Evolutionary conservation across 345 rosid species (phyloP).

Genomic region (Nasturtium officinale): DNA sequence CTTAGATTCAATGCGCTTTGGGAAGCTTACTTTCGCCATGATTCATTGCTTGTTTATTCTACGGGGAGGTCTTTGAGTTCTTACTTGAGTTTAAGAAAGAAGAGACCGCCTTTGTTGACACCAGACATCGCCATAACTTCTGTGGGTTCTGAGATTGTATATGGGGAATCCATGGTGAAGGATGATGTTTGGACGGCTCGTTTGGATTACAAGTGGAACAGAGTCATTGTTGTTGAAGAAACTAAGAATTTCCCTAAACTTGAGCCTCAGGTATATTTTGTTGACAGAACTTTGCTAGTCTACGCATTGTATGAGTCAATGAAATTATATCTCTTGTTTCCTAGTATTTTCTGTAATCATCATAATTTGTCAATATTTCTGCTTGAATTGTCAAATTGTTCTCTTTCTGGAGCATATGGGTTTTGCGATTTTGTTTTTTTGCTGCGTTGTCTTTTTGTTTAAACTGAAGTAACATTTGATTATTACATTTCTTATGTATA

Average conservation of each 20-base stretch:
- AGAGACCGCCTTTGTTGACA: slow-evolving; percentile 67
- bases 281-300: not conserved
- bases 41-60: slow-evolving; percentile 78
- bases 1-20: slow-evolving; percentile 83
- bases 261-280: slow-evolving; percentile 53
- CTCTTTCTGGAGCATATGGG: too few species aligned
- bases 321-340: not conserved
- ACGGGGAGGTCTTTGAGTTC: slow-evolving; percentile 74
- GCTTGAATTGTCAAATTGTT: not conserved
- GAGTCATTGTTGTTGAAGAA: slow-evolving; percentile 66
- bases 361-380: not conserved
- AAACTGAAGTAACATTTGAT: not conserved
- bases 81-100: slow-evolving; percentile 57
- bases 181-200: slow-evolving; percentile 72
- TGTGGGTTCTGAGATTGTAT: slow-evolving; percentile 87
- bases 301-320: slow-evolving; percentile 16
- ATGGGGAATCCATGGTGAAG: slow-evolving; percentile 60
- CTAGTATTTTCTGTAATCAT: not conserved
- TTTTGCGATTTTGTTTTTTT: not conserved
- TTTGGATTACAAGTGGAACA: slow-evolving; percentile 73
- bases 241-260: slow-evolving; percentile 71
- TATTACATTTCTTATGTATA: not conserved
- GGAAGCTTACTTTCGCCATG: slow-evolving; percentile 76
- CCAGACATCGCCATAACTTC: slow-evolving; percentile 84
- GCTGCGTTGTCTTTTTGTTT: slow-evolving; percentile 24